Evolutionary conservation across 805 yeast species (phyloP), one percentile per base, ranked within the genome.

Genomic region (Tetrapisispora arboricola): DNA sequence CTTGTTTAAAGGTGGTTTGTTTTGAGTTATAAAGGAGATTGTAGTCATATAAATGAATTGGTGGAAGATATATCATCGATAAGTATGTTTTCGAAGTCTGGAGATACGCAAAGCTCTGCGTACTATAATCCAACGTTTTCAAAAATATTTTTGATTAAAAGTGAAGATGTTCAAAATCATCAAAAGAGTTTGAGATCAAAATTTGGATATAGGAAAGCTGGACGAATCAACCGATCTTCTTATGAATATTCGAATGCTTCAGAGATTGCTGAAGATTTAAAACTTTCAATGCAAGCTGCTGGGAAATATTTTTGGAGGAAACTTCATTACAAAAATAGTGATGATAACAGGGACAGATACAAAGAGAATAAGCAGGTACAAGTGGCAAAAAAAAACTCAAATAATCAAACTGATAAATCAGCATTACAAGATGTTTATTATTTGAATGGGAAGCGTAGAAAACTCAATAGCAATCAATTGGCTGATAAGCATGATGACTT

Each of bases 291-390:
- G 29, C 32, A 38, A 13, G 46, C 40, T n/a, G 35, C 46, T 18
- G 49, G 51, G 15, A 45, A 32, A 27, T 41, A 26, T 20, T 30
- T 48, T n/a, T 48, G 47, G 49, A 32, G 32, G 15, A 46, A 36
- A 35, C 19, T 44, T 15, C 19, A 16, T 24, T 13, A n/a, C n/a
- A n/a, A n/a, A n/a, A n/a, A n/a, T n/a, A n/a, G n/a, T n/a, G n/a
- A n/a, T n/a, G n/a, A 6, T 21, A 20, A 18, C n/a, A 18, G 22
- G 13, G 27, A 11, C 12, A n/a, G 13, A 25, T 11, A 25, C 5
- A 25, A 25, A 25, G 7, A 11, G 27, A 25, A 11, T 11, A 25
- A 25, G 13, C 10, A 25, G 13, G 13, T 11, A 11, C 27, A 25
- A 25, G 27, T 25, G 4, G n/a, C 27, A 25, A n/a, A n/a, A n/a